Conservation (phyloP, 2,329 filamentous ascomycete genomes). For the Talaromyces sp. region DNA sequence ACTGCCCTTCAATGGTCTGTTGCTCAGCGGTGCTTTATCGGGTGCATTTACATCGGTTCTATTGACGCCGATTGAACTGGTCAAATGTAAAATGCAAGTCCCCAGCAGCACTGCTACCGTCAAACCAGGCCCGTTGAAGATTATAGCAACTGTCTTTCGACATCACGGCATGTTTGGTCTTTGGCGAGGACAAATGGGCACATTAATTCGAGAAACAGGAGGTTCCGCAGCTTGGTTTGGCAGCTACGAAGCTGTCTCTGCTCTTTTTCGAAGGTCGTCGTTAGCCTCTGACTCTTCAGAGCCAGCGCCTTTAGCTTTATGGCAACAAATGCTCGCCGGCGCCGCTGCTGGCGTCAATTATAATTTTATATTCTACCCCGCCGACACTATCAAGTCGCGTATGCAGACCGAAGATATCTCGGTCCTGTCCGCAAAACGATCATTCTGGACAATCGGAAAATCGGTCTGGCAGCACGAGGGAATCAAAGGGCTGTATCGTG, state of each 20-base stretch:
- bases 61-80: slow-evolving; percentile 90
- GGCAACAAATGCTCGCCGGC: slow-evolving; percentile 84
- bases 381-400: slow-evolving; percentile 93
- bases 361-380: slow-evolving; percentile 96
- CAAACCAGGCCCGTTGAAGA: slow-evolving; percentile 60
- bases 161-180: slow-evolving; percentile 82
- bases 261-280: slow-evolving; percentile 60
- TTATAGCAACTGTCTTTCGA: slow-evolving; percentile 76
- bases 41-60: slow-evolving; percentile 87
- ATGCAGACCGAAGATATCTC: slow-evolving; percentile 82
- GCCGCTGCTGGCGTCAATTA: slow-evolving; percentile 88
- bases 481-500: slow-evolving; percentile 80
- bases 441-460: slow-evolving; percentile 69
- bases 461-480: slow-evolving; percentile 80
- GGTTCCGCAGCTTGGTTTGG: slow-evolving; percentile 96
- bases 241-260: slow-evolving; percentile 74
- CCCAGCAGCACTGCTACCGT: slow-evolving; percentile 44
- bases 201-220: slow-evolving; percentile 87
- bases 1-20: slow-evolving; percentile 71
- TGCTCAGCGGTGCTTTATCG: slow-evolving; percentile 77
- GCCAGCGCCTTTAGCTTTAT: slow-evolving; percentile 62
- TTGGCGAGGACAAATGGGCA: slow-evolving; percentile 93
- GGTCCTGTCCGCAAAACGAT: slow-evolving; percentile 46
- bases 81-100: slow-evolving; percentile 98
- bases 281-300: slow-evolving; percentile 7